These are phyloP conservation scores for Plasmodium inui DNA, from an alignment of 169 alveolate genomes.

Conservation along the genomic window DNA sequence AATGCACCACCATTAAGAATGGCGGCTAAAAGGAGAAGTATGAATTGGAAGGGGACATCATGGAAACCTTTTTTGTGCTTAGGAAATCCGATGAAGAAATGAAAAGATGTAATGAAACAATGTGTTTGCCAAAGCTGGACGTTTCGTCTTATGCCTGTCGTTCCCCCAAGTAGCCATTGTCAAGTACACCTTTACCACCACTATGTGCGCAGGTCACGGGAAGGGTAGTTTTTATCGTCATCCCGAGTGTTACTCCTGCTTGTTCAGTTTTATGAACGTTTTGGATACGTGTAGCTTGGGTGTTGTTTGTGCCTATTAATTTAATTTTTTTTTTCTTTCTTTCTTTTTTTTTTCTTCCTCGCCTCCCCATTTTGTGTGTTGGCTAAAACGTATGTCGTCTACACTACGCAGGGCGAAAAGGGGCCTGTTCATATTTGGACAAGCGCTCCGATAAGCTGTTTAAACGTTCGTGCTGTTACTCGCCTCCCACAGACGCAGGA, in stretches of 20 bases:
- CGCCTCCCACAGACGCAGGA: background rate
- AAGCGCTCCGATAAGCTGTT: background rate
- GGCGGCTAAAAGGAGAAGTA: background rate
- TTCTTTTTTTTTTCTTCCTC: background rate
- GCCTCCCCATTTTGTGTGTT: background rate
- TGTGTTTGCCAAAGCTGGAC: background rate
- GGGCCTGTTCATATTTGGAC: background rate
- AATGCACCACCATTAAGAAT: background rate
- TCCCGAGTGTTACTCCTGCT: background rate
- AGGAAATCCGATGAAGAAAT: background rate
- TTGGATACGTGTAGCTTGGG: background rate
- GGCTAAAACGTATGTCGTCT: background rate
- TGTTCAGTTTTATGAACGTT: background rate
- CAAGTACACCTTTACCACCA: background rate
- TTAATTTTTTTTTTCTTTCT: background rate
- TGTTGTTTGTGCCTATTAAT: background rate
- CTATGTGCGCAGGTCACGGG: background rate
- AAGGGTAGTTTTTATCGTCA: background rate
- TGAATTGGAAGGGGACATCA: background rate
- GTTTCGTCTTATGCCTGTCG: background rate
- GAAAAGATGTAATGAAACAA: background rate
- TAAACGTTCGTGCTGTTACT: background rate
- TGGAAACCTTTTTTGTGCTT: background rate
- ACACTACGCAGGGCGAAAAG: background rate
- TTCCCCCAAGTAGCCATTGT: background rate